Evolutionary conservation across 139 green algal species (phyloP).

Genomic region (Penium margaritaceum): DNA sequence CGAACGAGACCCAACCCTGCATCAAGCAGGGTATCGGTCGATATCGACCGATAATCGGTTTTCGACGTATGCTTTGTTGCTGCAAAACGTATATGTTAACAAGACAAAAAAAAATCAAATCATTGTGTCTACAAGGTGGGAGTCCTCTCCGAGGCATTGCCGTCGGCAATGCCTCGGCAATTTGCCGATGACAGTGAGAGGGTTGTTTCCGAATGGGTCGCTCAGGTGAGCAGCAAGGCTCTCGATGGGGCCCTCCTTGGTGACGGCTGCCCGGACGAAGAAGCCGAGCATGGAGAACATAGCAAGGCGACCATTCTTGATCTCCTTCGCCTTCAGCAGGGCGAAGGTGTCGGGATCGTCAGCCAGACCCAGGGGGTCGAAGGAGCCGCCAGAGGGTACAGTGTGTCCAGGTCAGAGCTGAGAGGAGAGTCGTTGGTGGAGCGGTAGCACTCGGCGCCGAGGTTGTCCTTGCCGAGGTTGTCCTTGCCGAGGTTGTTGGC

Average conservation of each 20-base stretch:
- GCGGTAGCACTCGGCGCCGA: slow-evolving; percentile 77
- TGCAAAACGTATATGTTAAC: too few relatives aligned
- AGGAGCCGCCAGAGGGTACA: slow-evolving; percentile 88
- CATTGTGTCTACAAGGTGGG: slow-evolving; percentile 26
- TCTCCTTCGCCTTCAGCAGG: slow-evolving; percentile 79
- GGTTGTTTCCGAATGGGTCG: slow-evolving; percentile 77
- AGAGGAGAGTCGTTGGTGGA: slow-evolving; percentile 62
- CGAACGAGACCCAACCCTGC: too few relatives aligned
- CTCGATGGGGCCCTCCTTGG: slow-evolving; percentile 69
- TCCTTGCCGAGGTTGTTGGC: too few relatives aligned
- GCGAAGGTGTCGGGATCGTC: slow-evolving; percentile 40
- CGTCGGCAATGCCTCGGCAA: too few relatives aligned
- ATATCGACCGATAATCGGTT: too few relatives aligned
- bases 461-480: too few relatives aligned
- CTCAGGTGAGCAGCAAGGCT: slow-evolving; percentile 81
- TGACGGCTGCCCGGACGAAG: slow-evolving; percentile 66
- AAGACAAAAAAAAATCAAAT: too few relatives aligned
- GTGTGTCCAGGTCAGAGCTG: slow-evolving; percentile 69
- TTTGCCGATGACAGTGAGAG: slow-evolving; percentile 21
- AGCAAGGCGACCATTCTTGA: slow-evolving; percentile 86
- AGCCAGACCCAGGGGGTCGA: slow-evolving; percentile 50
- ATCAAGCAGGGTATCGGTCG: too few relatives aligned
- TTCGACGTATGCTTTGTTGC: too few relatives aligned
- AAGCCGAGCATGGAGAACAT: slow-evolving; percentile 68
- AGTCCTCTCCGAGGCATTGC: slow-evolving; percentile 11